Evolutionary conservation across 306 rosid species (phyloP), one percentile per base, ranked within the genome.

Genomic region (Pyrus betulifolia): DNA sequence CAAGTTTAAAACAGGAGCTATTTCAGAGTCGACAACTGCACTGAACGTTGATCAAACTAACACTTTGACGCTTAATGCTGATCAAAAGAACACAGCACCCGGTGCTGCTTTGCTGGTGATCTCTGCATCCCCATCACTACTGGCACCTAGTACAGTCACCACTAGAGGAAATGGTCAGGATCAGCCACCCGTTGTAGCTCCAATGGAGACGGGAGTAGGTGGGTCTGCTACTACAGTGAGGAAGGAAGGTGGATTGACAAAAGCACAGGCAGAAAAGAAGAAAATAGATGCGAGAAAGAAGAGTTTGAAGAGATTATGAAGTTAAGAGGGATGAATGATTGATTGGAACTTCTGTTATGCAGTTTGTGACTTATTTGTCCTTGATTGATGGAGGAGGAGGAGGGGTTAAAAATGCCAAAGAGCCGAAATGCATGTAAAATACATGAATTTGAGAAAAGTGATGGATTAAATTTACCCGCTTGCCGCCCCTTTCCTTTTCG

Each of bases 261-360:
- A 91, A 82, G 89, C 83, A 71, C 96, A 86, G 71, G 88, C 86
- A 42, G 98, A 89, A 83, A 96, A 96, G 92, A 95, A 95, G 92
- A 96, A 91, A 84, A 78, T 91, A 27, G 99, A 96, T 76, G 99
- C 98, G 23, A 90, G 98, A 87, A 96, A 96, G 97, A 96, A 88
- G 80, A 96, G 99, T 69, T 83, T 96, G 88, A 96, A 96, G 87
- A 92, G 99, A 91, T 89, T 92, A 88, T 96, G 58, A 90, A 62
- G 76, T 70, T 67, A 19, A 1, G 13, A 52, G 54, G 27, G 27
- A 25, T 25, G 27, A 25, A 25, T 25, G 27, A 25, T 25, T 25
- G 27, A 85, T 78, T 79, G 84, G 84, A 78, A 76, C 69, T 55
- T 10, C 59, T 12, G 9, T 57, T 38, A 25, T 59, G 57, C 70